These are phyloP conservation scores for Pouteria glomerata DNA, from an alignment of 148 eudicot species.

Conservation along the genomic window DNA sequence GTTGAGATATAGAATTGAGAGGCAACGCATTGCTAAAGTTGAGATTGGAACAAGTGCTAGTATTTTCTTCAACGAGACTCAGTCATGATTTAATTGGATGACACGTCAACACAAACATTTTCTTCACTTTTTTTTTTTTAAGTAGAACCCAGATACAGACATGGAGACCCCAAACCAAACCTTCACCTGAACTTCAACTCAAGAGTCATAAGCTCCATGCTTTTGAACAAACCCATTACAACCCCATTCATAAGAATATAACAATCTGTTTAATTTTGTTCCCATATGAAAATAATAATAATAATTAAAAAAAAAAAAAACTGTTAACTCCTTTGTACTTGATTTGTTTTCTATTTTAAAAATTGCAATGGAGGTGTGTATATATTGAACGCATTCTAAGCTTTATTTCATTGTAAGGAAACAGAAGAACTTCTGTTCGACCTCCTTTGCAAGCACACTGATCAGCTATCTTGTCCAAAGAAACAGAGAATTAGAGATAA, in stretches of 20 bases:
- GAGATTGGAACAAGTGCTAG: too few relatives aligned
- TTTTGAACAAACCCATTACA: conserved; percentile 32
- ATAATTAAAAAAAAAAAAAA: too few relatives aligned
- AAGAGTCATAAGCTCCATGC: conserved; percentile 35
- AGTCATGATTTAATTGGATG: too few relatives aligned
- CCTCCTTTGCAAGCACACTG: not conserved
- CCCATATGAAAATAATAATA: conserved; percentile 3
- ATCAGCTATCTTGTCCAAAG: not conserved
- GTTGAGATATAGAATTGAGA: too few relatives aligned
- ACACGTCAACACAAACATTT: too few relatives aligned
- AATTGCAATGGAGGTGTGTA: not conserved
- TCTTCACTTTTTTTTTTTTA: too few relatives aligned
- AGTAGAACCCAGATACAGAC: not conserved
- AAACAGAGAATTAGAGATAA: conserved; percentile 19
- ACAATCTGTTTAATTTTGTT: conserved; percentile 8
- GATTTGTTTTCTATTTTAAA: not conserved
- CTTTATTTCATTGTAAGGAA: conserved; percentile 3
- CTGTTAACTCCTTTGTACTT: not conserved
- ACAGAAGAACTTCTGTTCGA: not conserved
- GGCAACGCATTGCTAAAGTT: too few relatives aligned
- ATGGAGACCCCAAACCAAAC: conserved; percentile 30
- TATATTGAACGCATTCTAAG: conserved; percentile 1
- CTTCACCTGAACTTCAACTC: conserved; percentile 15
- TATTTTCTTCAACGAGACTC: too few relatives aligned
- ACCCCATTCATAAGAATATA: not conserved